Conservation (phyloP, 768 basidiomycete species). For the Russula brevipes region DNA sequence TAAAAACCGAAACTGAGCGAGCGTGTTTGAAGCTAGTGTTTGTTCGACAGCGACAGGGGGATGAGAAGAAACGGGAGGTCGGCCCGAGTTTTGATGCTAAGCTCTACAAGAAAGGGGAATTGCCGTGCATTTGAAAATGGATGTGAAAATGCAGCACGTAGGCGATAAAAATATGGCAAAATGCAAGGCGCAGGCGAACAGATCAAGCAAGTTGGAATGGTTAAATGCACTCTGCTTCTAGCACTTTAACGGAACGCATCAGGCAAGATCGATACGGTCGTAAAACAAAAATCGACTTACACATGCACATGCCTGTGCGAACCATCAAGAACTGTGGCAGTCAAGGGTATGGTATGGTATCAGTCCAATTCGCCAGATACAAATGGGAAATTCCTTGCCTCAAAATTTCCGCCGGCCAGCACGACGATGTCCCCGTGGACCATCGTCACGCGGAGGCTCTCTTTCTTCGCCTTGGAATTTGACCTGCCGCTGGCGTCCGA, state of each 20-base stretch:
- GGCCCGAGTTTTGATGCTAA: too few relatives aligned
- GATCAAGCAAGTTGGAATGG: background rate
- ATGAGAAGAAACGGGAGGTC: background rate
- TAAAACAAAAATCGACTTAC: slow-evolving; percentile 8
- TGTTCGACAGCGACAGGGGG: too few relatives aligned
- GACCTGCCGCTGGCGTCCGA: background rate
- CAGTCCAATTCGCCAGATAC: background rate
- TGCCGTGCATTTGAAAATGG: background rate
- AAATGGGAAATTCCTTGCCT: slow-evolving; percentile 1
- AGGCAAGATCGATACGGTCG: background rate
- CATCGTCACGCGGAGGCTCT: slow-evolving; percentile 24
- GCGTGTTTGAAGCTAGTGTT: background rate
- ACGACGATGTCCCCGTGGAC: slow-evolving; percentile 22
- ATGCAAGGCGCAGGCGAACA: background rate
- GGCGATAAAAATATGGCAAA: slow-evolving; percentile 17
- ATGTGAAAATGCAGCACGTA: background rate
- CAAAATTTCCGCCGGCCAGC: slow-evolving; percentile 9
- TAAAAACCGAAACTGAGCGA: background rate
- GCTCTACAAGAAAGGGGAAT: too few relatives aligned
- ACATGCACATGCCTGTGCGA: slow-evolving; percentile 22
- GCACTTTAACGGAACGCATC: slow-evolving; percentile 9
- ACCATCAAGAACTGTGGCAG: slow-evolving; percentile 4
- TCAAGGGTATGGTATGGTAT: background rate
- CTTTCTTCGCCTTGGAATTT: slow-evolving; percentile 1
- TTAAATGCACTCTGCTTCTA: slow-evolving; percentile 19